phyloP scores from a whole-genome alignment of 73 alveolate genomes.

The Symbiodinium natans region DNA sequence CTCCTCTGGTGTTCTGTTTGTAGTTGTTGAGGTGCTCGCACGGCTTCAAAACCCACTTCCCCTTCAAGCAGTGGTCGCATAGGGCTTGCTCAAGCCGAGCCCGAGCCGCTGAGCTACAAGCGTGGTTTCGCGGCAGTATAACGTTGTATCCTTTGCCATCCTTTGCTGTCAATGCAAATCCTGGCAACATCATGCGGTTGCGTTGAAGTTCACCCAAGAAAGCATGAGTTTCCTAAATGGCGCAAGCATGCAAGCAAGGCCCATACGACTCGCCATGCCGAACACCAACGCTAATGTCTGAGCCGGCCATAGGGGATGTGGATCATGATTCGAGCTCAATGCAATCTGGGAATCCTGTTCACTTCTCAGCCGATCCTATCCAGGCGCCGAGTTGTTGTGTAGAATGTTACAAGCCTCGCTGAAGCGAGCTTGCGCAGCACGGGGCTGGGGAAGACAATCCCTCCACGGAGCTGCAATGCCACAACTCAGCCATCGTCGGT shows the following conservation, averaged over 20 bases:
- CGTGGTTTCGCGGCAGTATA: too few species aligned
- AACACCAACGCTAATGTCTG: not conserved
- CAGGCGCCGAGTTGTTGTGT: too few species aligned
- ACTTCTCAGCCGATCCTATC: not conserved
- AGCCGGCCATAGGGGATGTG: not conserved
- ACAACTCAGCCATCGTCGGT: not conserved
- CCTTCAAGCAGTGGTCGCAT: not conserved
- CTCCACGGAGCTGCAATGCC: not conserved
- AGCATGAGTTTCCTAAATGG: too few species aligned
- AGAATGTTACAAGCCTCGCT: not conserved
- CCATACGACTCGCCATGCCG: conserved; percentile 4
- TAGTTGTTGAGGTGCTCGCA: conserved; percentile 50
- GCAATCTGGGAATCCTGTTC: not conserved
- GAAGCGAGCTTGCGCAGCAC: not conserved
- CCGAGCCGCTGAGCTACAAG: not conserved
- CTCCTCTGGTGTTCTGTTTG: not conserved
- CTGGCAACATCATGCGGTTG: too few species aligned
- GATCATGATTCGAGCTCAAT: not conserved
- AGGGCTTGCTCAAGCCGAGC: not conserved
- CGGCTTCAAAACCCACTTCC: conserved; percentile 51
- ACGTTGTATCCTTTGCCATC: too few species aligned
- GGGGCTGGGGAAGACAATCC: not conserved
- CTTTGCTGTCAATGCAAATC: too few species aligned
- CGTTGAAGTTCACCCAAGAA: too few species aligned
- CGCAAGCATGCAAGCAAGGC: too few species aligned